Conservation (phyloP, 2,329 filamentous ascomycete species). For the Botrytis galanthina region DNA sequence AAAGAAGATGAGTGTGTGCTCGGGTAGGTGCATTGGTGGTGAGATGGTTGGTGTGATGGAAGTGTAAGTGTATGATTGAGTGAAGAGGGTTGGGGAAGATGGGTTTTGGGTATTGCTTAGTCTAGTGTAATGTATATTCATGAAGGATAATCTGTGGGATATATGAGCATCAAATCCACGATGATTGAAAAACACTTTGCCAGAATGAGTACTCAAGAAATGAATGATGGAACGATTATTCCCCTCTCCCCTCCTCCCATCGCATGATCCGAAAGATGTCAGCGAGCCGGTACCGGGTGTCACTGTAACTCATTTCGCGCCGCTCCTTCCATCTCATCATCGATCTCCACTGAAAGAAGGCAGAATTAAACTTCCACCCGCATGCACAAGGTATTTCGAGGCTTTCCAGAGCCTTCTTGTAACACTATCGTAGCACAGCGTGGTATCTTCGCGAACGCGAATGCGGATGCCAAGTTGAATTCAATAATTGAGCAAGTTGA, state of each 20-base stretch:
- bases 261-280: not conserved
- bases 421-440: not conserved
- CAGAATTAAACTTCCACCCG: not conserved
- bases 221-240: not conserved
- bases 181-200: not conserved
- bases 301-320: not conserved
- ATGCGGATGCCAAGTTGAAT: not conserved
- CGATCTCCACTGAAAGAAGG: conserved; percentile 10
- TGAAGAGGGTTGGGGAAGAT: not conserved
- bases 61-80: not conserved
- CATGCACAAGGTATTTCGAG: not conserved
- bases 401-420: too few relatives aligned
- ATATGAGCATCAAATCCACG: not conserved
- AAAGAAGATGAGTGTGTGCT: not conserved
- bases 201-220: not conserved
- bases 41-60: not conserved
- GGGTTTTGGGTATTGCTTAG: not conserved
- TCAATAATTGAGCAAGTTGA: not conserved
- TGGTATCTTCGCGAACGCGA: not conserved
- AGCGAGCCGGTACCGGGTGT: not conserved
- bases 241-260: not conserved
- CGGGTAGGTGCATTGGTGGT: not conserved
- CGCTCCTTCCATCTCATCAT: not conserved
- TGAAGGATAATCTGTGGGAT: not conserved
- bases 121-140: not conserved